These are phyloP conservation scores for Citrus mangshanensis DNA, from an alignment of 345 rosid species.

Conservation along the genomic window DNA sequence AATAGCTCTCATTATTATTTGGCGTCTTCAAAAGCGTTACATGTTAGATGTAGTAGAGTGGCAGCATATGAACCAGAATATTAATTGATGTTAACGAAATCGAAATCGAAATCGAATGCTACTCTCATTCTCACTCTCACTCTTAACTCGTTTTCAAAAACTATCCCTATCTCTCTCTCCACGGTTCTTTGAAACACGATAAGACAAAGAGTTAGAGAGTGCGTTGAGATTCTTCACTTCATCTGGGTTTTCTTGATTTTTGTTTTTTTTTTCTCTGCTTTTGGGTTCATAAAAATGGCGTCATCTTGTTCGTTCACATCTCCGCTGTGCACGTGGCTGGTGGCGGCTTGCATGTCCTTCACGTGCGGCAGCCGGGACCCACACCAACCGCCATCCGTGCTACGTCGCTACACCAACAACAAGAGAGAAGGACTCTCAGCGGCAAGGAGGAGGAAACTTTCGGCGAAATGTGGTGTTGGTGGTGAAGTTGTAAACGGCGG, in stretches of 20 bases:
- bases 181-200: not conserved
- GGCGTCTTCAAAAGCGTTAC: no score
- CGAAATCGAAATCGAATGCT: no score
- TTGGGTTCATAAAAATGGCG: conserved; percentile 21
- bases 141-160: not conserved
- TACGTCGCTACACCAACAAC: conserved; percentile 12
- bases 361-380: conserved; percentile 37
- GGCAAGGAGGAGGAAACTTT: conserved; percentile 45
- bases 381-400: conserved; percentile 14
- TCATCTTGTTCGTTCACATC: conserved; percentile 47
- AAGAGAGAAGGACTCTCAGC: conserved; percentile 14
- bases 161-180: no score
- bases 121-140: no score
- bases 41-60: no score
- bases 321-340: conserved; percentile 87
- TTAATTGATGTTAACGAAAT: no score
- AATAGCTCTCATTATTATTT: no score
- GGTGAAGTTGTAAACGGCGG: conserved; percentile 9
- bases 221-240: not conserved
- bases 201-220: not conserved
- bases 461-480: conserved; percentile 32
- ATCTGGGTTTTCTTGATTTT: not conserved
- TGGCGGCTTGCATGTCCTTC: conserved; percentile 85
- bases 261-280: not conserved
- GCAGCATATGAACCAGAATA: no score